Conservation (phyloP, 2,329 filamentous ascomycete genomes). For the Pyricularia sp. region DNA sequence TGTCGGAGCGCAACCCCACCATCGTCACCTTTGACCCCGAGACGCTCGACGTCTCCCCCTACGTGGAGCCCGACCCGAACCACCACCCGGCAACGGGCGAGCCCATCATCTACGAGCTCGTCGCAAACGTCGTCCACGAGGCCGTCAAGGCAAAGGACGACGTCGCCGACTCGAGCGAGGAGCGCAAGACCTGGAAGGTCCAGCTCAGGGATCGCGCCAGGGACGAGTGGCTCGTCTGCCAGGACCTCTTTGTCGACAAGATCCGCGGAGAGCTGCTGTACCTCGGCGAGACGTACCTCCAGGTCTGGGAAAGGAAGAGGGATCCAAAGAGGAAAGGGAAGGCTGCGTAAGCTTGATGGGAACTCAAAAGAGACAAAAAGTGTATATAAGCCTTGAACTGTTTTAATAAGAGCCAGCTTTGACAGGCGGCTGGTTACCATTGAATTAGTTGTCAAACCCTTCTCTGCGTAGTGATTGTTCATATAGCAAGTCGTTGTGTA, state of each 20-base stretch:
- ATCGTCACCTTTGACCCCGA: constrained; percentile 88
- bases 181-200: constrained; percentile 84
- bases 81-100: constrained; percentile 35
- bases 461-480: not conserved
- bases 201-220: constrained; percentile 75
- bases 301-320: constrained; percentile 87
- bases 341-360: constrained; percentile 6
- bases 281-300: constrained; percentile 87
- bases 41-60: constrained; percentile 76
- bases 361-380: no score
- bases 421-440: not conserved
- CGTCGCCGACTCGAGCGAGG: constrained; percentile 83
- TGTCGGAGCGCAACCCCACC: constrained; percentile 90
- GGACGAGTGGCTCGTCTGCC: constrained; percentile 85
- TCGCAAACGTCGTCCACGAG: constrained; percentile 89
- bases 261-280: constrained; percentile 85
- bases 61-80: constrained; percentile 80
- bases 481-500: no score
- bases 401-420: not conserved
- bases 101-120: constrained; percentile 89
- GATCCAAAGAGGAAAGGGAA: constrained; percentile 33
- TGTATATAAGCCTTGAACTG: not conserved
- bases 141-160: constrained; percentile 70
- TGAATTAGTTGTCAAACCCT: not conserved
- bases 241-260: constrained; percentile 88